Evolutionary conservation across 495 filamentous ascomycete genomes (phyloP).

Genomic region (Recurvomyces mirabilis): DNA sequence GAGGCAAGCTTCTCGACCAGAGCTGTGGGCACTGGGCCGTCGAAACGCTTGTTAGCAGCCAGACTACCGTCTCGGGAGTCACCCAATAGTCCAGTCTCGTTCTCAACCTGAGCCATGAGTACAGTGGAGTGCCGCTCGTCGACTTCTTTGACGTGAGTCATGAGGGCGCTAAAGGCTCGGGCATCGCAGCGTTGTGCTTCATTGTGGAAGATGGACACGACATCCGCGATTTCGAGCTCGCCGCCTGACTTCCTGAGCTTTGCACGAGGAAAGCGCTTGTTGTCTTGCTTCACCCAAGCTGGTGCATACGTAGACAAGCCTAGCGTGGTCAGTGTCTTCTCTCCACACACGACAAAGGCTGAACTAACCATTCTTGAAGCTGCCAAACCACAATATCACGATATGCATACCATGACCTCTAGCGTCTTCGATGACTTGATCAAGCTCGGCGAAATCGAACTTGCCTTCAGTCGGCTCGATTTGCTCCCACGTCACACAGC

Average conservation of each 20-base stretch:
- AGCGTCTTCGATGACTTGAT: conserved; percentile 34
- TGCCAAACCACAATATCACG: conserved; percentile 42
- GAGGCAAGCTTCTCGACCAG: conserved; percentile 24
- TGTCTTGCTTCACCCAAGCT: conserved; percentile 37
- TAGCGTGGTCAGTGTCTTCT: too few relatives aligned
- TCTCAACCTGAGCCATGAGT: conserved; percentile 44
- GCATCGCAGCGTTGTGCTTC: conserved; percentile 31
- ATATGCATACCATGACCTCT: conserved; percentile 34
- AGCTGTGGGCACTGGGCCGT: conserved; percentile 28
- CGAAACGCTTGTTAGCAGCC: conserved; percentile 31
- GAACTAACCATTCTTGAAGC: conserved; percentile 42
- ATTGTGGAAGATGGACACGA: conserved; percentile 14
- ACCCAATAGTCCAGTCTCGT: conserved; percentile 37
- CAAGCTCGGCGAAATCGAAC: conserved; percentile 37
- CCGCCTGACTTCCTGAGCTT: conserved; percentile 14
- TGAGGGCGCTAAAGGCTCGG: conserved; percentile 31
- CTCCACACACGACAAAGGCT: too few relatives aligned
- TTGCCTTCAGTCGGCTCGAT: conserved; percentile 38
- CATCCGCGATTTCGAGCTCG: conserved; percentile 3
- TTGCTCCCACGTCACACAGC: conserved; percentile 40
- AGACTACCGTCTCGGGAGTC: conserved; percentile 36
- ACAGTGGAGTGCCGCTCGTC: conserved; percentile 35
- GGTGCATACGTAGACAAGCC: conserved; percentile 32
- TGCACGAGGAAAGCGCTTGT: conserved; percentile 34
- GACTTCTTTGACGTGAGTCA: conserved; percentile 33